Base-by-base conservation (phyloP, 768 basidiomycete genomes). In the Gloeophyllum trabeum region DNA sequence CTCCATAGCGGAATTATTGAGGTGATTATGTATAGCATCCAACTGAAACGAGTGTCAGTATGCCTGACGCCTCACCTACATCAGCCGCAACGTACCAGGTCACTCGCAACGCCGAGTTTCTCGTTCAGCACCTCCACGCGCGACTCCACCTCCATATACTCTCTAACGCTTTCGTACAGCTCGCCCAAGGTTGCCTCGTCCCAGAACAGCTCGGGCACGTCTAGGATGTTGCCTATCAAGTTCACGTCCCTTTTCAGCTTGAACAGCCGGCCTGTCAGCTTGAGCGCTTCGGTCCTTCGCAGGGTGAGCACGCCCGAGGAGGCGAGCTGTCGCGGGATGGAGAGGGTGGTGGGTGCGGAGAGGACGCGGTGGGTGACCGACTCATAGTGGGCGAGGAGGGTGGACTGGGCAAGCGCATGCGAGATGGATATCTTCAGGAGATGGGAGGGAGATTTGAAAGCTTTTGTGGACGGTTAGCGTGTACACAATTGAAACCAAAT, bases 181-280 rank as follows among this genome's bases (percentile, higher is more conserved):
- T 79, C 83, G 16, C 28, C 28, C 28, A 10, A 10, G 10, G 10
- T 16, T 7, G 90, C 91, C 55, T 94, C 92, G 40, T 79, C 81
- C 93, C 92, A 96, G 60, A 97, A 97, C 36, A 97, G 62, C 54
- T 92, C 90, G 1, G 92, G 92, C 4, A 89, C 82, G 54, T 97
- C 93, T 1, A 97, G 71, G 23, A 97, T 89, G 53, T 93, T 94
- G 19, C 84, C 87, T 6, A 92, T 88, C 1, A 97, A 65, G 52
- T 93, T 94, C 21, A 96, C 81, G 48, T 94, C 90, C 38, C 88
- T 74, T 4, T 91, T 73, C 6, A 96, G 67, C 54, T 83, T 90
- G 71, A 96, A 93, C 30, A 96, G 59, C 23, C 49, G 47, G 7
- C 57, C 57, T 0, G 90, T 96, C 26, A 96, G 68, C 51, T 83